Evolutionary conservation across 208 protist genomes (phyloP).

Genomic region (Tritrichomonas musculus): DNA sequence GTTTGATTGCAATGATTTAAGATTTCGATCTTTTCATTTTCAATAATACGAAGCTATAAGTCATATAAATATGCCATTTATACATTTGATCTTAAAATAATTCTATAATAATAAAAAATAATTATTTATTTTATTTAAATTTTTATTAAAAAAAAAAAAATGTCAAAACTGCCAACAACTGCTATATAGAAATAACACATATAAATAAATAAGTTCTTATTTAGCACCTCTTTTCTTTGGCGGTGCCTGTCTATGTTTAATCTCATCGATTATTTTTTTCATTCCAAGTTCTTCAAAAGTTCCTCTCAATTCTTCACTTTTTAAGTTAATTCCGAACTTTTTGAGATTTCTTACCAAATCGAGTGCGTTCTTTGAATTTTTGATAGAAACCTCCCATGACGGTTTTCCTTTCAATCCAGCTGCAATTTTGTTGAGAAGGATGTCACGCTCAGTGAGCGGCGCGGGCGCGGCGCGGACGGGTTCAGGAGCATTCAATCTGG

Average conservation of each 20-base stretch:
- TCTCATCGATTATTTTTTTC: background rate
- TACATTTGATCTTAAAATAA: too few relatives aligned
- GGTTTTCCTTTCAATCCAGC: background rate
- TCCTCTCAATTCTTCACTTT: constrained; percentile 12
- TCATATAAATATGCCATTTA: too few relatives aligned
- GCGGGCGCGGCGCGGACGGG: background rate
- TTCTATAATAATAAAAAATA: too few relatives aligned
- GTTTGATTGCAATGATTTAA: too few relatives aligned
- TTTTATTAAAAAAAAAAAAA: too few relatives aligned
- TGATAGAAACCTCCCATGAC: background rate
- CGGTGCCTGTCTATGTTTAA: background rate
- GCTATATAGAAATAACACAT: too few relatives aligned
- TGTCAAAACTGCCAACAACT: too few relatives aligned
- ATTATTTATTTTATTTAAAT: too few relatives aligned
- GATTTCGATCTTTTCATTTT: too few relatives aligned
- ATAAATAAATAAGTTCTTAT: too few relatives aligned
- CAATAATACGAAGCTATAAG: too few relatives aligned
- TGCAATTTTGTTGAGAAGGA: background rate
- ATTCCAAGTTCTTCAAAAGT: background rate
- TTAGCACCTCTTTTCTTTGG: background rate
- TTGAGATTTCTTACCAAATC: constrained; percentile 18
- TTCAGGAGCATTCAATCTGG: background rate
- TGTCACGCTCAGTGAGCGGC: background rate
- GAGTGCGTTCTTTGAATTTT: background rate
- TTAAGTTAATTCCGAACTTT: background rate